These are phyloP conservation scores for Pyrenopolyporus hunteri DNA, from an alignment of 495 filamentous ascomycete genomes.

Conservation along the genomic window DNA sequence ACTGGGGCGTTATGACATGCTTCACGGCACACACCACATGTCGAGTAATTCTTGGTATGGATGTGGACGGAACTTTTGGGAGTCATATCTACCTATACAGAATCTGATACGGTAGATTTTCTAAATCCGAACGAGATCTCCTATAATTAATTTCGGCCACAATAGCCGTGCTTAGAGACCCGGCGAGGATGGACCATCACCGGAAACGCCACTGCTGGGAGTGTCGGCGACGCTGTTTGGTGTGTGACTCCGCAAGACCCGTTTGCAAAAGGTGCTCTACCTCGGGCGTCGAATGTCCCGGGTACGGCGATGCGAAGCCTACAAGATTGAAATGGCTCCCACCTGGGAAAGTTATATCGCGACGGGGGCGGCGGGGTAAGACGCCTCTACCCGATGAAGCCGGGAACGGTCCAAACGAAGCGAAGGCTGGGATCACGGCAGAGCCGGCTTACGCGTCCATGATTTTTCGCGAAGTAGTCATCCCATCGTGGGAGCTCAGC, in stretches of 20 bases:
- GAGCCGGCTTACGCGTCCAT: neutral
- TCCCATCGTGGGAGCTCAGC: neutral
- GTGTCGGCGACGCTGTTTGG: constrained; percentile 41
- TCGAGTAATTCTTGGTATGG: too few species aligned
- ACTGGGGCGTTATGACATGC: too few species aligned
- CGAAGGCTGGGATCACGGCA: neutral
- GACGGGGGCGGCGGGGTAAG: constrained; percentile 11
- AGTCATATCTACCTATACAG: too few species aligned
- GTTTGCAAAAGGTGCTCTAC: constrained; percentile 37
- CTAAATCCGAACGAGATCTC: too few species aligned
- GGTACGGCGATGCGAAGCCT: constrained; percentile 39
- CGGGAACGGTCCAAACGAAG: too few species aligned
- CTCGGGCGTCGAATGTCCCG: constrained; percentile 37
- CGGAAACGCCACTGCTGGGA: constrained; percentile 42
- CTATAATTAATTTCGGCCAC: too few species aligned
- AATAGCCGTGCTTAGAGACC: too few species aligned
- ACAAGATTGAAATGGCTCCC: constrained; percentile 38
- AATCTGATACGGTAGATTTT: too few species aligned
- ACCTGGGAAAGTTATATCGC: constrained; percentile 41
- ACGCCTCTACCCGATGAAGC: neutral
- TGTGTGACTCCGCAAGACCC: constrained; percentile 39
- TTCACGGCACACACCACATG: too few species aligned
- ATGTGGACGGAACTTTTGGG: too few species aligned
- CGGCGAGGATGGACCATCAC: neutral
- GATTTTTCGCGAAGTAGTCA: neutral